A percentile compares a stretch with the other conserved stretches of the same genome.
These are phyloP conservation scores for Apiotrichum akiyoshidainum DNA, from an alignment of 1,284 basidiomycete genomes.

Conservation along the genomic window DNA sequence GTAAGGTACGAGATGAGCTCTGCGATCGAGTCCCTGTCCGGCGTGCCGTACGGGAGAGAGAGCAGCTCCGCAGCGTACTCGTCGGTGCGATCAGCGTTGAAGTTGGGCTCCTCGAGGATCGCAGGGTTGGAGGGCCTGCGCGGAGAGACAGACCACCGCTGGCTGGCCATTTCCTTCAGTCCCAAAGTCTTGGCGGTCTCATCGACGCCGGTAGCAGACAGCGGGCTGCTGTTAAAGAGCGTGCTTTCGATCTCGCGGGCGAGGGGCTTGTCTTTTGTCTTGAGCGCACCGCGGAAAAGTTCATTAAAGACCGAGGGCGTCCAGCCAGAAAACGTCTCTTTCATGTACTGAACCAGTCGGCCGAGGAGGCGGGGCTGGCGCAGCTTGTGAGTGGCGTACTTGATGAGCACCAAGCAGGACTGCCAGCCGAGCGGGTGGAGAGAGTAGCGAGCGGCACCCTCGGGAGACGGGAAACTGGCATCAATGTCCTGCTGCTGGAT, in stretches of 20 bases:
- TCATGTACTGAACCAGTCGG: slow-evolving; percentile 37
- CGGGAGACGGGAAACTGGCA: neutral
- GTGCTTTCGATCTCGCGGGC: slow-evolving; percentile 12
- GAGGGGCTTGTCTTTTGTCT: slow-evolving; percentile 2
- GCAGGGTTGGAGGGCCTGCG: neutral
- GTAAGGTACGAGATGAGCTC: slow-evolving; percentile 30
- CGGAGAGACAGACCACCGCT: neutral
- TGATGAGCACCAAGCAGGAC: slow-evolving; percentile 37
- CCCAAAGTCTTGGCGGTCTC: neutral
- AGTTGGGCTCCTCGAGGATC: neutral
- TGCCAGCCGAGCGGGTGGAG: slow-evolving; percentile 36
- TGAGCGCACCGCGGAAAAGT: slow-evolving; percentile 25
- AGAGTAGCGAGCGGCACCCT: slow-evolving; percentile 28
- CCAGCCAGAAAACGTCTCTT: slow-evolving; percentile 11
- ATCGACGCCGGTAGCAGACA: neutral
- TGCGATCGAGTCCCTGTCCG: slow-evolving; percentile 26
- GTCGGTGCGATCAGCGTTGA: too few species aligned
- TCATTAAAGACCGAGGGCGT: slow-evolving; percentile 17
- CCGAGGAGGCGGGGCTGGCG: slow-evolving; percentile 24
- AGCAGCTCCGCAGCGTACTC: neutral
- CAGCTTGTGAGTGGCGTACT: slow-evolving; percentile 34
- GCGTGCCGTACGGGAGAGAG: neutral
- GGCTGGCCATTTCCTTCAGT: neutral
- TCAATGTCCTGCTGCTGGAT: slow-evolving; percentile 4
- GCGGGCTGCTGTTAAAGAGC: neutral